Percentiles rank a stretch among this genome's conserved stretches.
Conservation (phyloP, 2,329 filamentous ascomycete genomes). For the Colletotrichum theobromicola region DNA sequence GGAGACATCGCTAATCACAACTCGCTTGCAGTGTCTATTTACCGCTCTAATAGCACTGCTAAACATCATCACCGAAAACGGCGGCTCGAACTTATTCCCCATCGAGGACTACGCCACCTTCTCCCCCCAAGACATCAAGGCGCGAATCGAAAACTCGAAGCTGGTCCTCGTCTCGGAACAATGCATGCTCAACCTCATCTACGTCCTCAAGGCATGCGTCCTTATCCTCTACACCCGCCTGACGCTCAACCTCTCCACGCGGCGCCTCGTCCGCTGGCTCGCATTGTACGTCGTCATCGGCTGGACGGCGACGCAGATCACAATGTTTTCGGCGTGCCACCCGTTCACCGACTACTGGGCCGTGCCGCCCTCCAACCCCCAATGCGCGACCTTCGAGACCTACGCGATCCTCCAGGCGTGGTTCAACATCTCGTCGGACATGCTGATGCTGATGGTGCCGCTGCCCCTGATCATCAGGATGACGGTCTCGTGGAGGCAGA, state of each 20-base stretch:
- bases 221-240: constrained; percentile 49
- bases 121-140: constrained; percentile 38
- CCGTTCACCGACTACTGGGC: constrained; percentile 54
- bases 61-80: neutral
- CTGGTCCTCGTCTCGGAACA: constrained; percentile 49
- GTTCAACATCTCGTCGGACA: constrained; percentile 54
- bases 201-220: constrained; percentile 45
- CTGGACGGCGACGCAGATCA: constrained; percentile 46
- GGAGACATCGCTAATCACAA: neutral
- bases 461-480: constrained; percentile 50
- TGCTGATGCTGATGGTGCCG: constrained; percentile 51
- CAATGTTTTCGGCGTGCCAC: constrained; percentile 51
- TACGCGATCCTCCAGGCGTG: constrained; percentile 52
- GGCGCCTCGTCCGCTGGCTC: constrained; percentile 38
- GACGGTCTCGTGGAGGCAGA: constrained; percentile 38
- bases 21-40: neutral
- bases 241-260: constrained; percentile 38
- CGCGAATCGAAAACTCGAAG: constrained; percentile 48
- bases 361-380: constrained; percentile 46
- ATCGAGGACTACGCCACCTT: constrained; percentile 32
- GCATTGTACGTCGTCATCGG: constrained; percentile 44
- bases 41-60: neutral
- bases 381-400: constrained; percentile 50
- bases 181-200: constrained; percentile 37
- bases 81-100: constrained; percentile 39